A percentile compares a stretch with the other conserved stretches of the same genome.
Evolutionary conservation across 2,329 filamentous ascomycete genomes (phyloP).

Genomic region (Endothia cerciana): DNA sequence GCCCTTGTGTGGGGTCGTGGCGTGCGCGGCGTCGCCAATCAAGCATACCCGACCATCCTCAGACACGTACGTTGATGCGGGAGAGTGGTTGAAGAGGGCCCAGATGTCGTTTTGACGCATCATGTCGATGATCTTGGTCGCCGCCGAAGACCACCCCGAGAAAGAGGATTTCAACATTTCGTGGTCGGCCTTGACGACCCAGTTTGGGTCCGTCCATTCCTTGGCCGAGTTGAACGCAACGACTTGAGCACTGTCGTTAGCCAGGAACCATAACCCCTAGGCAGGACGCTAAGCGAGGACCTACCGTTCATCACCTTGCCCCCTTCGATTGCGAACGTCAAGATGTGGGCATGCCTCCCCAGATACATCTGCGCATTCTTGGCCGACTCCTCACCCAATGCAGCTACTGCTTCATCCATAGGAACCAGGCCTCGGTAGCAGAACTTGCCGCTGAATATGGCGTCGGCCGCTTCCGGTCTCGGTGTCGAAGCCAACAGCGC

Average conservation of each 20-base stretch:
- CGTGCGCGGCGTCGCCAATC: slow-evolving; percentile 31
- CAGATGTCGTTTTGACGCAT: slow-evolving; percentile 41
- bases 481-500: slow-evolving; percentile 50
- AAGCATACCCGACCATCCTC: slow-evolving; percentile 31
- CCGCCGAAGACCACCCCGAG: slow-evolving; percentile 38
- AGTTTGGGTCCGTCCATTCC: slow-evolving; percentile 24
- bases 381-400: slow-evolving; percentile 48
- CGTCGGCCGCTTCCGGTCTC: slow-evolving; percentile 43
- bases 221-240: slow-evolving; percentile 35
- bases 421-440: slow-evolving; percentile 56
- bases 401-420: slow-evolving; percentile 57
- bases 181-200: slow-evolving; percentile 25
- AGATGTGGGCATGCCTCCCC: slow-evolving; percentile 25
- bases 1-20: slow-evolving; percentile 34
- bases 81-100: slow-evolving; percentile 51
- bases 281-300: background rate
- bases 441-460: slow-evolving; percentile 58
- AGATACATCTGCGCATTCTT: slow-evolving; percentile 35
- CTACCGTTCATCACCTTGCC: slow-evolving; percentile 30
- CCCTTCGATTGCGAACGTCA: slow-evolving; percentile 26
- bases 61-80: slow-evolving; percentile 44
- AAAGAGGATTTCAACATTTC: slow-evolving; percentile 36
- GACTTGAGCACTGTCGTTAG: slow-evolving; percentile 54
- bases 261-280: background rate
- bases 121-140: slow-evolving; percentile 38